Conservation (phyloP, 1,284 basidiomycete species). For the Vanrija humicola region DNA sequence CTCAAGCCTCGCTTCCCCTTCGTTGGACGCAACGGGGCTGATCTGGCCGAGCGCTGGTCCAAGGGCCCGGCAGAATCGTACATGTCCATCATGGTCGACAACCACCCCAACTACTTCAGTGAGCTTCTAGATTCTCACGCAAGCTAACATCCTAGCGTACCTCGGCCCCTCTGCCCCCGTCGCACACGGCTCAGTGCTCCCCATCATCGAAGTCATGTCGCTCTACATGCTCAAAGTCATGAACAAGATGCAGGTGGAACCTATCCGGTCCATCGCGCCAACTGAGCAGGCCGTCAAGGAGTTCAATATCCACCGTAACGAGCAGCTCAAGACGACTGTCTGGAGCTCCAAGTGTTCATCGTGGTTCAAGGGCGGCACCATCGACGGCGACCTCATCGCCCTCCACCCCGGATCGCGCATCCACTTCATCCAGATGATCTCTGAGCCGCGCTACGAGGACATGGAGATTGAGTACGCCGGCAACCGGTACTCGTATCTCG, state of each 20-base stretch:
- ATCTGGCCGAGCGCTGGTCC: conserved; percentile 34
- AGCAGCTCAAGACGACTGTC: conserved; percentile 25
- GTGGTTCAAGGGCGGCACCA: conserved; percentile 27
- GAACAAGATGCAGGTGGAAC: conserved; percentile 26
- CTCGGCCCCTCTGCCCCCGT: conserved; percentile 28
- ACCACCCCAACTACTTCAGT: conserved; percentile 34
- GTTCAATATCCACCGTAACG: conserved; percentile 34
- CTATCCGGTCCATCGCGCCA: conserved; percentile 26
- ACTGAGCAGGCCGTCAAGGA: conserved; percentile 27
- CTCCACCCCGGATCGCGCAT: conserved; percentile 22
- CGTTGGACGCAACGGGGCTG: conserved; percentile 21
- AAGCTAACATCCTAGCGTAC: conserved; percentile 11
- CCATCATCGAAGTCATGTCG: conserved; percentile 22
- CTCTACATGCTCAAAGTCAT: conserved; percentile 16
- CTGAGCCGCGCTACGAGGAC: conserved; percentile 37
- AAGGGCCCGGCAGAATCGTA: conserved; percentile 28
- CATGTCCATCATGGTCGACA: conserved; percentile 31
- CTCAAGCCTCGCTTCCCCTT: conserved; percentile 35
- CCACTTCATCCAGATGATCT: conserved; percentile 29
- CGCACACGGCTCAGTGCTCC: conserved; percentile 28
- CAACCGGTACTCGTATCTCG: conserved; percentile 30
- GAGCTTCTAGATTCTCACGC: neutral
- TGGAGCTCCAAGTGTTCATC: conserved; percentile 28
- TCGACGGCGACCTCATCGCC: conserved; percentile 15
- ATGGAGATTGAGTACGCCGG: conserved; percentile 28